Percentiles rank a stretch among this genome's conserved stretches.
Conservation (phyloP, 2,329 filamentous ascomycete genomes). For the Pyricularia pennisetigena region DNA sequence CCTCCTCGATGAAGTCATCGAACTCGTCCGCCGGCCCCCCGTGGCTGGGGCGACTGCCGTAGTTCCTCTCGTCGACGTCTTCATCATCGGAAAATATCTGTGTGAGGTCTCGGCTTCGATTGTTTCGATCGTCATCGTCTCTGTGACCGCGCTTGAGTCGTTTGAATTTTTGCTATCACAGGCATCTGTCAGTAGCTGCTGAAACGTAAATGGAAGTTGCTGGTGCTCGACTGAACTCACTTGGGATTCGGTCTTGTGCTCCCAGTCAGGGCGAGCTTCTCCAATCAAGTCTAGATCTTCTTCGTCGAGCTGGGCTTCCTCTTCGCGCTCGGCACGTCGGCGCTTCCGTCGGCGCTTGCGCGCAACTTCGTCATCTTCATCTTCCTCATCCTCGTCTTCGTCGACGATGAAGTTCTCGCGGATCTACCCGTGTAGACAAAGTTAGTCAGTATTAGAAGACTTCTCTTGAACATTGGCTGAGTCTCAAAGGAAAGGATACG, state of each 20-base stretch:
- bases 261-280: slow-evolving; percentile 62
- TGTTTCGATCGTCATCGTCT: slow-evolving; percentile 54
- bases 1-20: slow-evolving; percentile 94
- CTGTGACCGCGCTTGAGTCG: slow-evolving; percentile 87
- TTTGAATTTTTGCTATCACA: slow-evolving; percentile 75
- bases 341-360: slow-evolving; percentile 67
- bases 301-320: slow-evolving; percentile 85
- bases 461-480: background rate
- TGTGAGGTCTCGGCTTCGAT: slow-evolving; percentile 63
- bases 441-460: background rate
- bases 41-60: slow-evolving; percentile 40
- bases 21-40: slow-evolving; percentile 67
- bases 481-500: slow-evolving; percentile 2
- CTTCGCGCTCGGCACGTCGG: slow-evolving; percentile 63
- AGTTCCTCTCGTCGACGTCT: slow-evolving; percentile 51
- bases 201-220: background rate
- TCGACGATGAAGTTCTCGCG: slow-evolving; percentile 95
- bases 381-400: slow-evolving; percentile 76
- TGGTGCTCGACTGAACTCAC: slow-evolving; percentile 33
- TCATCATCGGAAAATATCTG: slow-evolving; percentile 97
- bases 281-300: slow-evolving; percentile 95
- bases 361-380: slow-evolving; percentile 49
- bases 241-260: slow-evolving; percentile 58
- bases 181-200: background rate
- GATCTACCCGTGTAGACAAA: slow-evolving; percentile 42